phyloP scores from a whole-genome alignment of 306 rosid species.

The Ormosia semicastrata region DNA sequence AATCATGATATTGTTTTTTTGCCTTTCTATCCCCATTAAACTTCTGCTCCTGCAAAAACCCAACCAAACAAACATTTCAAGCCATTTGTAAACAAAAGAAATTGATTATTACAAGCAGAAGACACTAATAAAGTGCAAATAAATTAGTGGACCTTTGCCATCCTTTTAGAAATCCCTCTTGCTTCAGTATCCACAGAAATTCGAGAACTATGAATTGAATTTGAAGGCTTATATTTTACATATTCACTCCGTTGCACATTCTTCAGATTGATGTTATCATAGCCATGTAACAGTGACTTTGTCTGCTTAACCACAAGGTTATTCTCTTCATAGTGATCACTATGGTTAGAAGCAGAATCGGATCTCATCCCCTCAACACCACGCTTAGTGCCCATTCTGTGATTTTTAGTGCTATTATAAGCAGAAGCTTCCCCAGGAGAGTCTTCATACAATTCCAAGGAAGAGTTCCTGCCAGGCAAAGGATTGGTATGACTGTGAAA shows the following conservation, averaged over 20 bases:
- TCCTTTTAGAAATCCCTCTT: slow-evolving; percentile 40
- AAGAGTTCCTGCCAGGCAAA: slow-evolving; percentile 56
- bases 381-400: slow-evolving; percentile 49
- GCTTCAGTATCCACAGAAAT: slow-evolving; percentile 49
- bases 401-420: slow-evolving; percentile 49
- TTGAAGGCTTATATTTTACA: slow-evolving; percentile 51
- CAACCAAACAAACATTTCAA: slow-evolving; percentile 22
- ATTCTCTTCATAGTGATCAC: slow-evolving; percentile 57
- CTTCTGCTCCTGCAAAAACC: slow-evolving; percentile 51
- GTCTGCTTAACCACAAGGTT: slow-evolving; percentile 43
- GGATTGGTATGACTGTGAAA: slow-evolving; percentile 32
- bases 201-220: slow-evolving; percentile 35
- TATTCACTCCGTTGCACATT: slow-evolving; percentile 49
- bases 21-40: slow-evolving; percentile 47
- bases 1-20: slow-evolving; percentile 37
- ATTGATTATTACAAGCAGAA: not conserved
- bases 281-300: slow-evolving; percentile 32
- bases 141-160: slow-evolving; percentile 44
- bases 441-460: slow-evolving; percentile 64
- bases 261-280: slow-evolving; percentile 43
- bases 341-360: slow-evolving; percentile 54
- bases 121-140: slow-evolving; percentile 16
- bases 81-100: slow-evolving; percentile 7
- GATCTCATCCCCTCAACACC: slow-evolving; percentile 52
- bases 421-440: slow-evolving; percentile 50